Evolutionary conservation across 257 asterid genomes (phyloP).

Genomic region (Solanum lignicaule): DNA sequence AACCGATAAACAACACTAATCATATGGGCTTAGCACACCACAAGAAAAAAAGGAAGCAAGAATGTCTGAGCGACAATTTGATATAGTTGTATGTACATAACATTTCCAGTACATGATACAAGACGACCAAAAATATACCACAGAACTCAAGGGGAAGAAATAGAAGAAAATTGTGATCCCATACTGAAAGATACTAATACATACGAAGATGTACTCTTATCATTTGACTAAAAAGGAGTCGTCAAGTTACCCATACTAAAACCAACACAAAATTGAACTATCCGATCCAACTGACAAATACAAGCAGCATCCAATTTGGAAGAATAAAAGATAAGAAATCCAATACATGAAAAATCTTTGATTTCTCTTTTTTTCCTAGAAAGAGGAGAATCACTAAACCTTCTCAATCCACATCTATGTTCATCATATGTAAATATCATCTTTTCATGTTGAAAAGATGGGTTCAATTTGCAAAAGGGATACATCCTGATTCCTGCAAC

Average conservation of each 20-base stretch:
- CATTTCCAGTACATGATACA: background rate
- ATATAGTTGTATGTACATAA: background rate
- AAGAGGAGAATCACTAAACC: background rate
- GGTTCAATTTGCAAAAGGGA: background rate
- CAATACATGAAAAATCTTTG: background rate
- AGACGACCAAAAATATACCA: background rate
- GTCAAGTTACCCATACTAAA: background rate
- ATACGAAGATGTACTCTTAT: background rate
- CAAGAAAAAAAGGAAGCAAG: constrained; percentile 14
- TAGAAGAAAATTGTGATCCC: background rate
- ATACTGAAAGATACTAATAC: background rate
- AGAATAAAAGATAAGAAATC: background rate
- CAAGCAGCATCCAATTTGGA: background rate
- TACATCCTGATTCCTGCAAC: background rate
- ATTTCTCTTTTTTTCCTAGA: background rate
- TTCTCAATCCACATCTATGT: background rate
- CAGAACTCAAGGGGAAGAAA: background rate
- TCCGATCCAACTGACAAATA: background rate
- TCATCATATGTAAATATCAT: background rate
- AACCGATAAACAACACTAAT: constrained; percentile 1
- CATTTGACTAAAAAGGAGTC: background rate
- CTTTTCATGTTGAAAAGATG: background rate
- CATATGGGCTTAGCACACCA: constrained; percentile 54
- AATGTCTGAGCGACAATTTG: background rate
- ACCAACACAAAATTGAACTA: background rate